A percentile compares a stretch with the other conserved stretches of the same genome.
These are phyloP conservation scores for Lipomyces oligophaga DNA, from an alignment of 805 yeast genomes.

Conservation along the genomic window DNA sequence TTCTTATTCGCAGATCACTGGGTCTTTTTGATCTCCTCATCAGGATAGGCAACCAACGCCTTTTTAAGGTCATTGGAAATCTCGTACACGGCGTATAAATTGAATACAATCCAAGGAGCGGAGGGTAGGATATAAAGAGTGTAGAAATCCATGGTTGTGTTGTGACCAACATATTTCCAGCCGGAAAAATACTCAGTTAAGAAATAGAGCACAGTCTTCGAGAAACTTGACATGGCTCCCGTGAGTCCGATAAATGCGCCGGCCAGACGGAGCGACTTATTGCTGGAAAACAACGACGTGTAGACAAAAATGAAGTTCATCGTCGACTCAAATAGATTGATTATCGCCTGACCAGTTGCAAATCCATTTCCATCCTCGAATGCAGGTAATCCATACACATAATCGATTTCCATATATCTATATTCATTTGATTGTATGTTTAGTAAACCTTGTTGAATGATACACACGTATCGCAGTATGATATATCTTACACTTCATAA, in stretches of 20 bases:
- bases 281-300: slow-evolving; percentile 5
- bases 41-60: slow-evolving; percentile 7
- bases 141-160: slow-evolving; percentile 7
- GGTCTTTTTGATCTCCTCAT: slow-evolving; percentile 14
- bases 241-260: slow-evolving; percentile 21
- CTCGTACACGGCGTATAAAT: slow-evolving; percentile 9
- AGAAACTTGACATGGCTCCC: slow-evolving; percentile 23
- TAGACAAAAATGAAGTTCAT: slow-evolving; percentile 11
- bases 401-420: slow-evolving; percentile 23
- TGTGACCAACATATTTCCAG: slow-evolving; percentile 27
- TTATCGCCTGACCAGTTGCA: slow-evolving; percentile 21
- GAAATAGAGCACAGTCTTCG: slow-evolving; percentile 26
- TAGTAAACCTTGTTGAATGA: background rate
- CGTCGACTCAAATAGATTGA: slow-evolving; percentile 20
- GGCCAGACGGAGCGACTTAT: slow-evolving; percentile 4
- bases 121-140: slow-evolving; percentile 18
- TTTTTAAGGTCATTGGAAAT: slow-evolving; percentile 10
- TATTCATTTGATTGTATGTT: background rate
- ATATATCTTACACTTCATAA: slow-evolving; percentile 20
- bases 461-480: background rate
- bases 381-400: slow-evolving; percentile 25
- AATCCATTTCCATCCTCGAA: slow-evolving; percentile 22
- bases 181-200: slow-evolving; percentile 21
- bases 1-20: too few species aligned
- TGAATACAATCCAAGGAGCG: slow-evolving; percentile 19